Evolutionary conservation across 2,329 filamentous ascomycete genomes (phyloP).

Genomic region (Rutstroemia sp.): DNA sequence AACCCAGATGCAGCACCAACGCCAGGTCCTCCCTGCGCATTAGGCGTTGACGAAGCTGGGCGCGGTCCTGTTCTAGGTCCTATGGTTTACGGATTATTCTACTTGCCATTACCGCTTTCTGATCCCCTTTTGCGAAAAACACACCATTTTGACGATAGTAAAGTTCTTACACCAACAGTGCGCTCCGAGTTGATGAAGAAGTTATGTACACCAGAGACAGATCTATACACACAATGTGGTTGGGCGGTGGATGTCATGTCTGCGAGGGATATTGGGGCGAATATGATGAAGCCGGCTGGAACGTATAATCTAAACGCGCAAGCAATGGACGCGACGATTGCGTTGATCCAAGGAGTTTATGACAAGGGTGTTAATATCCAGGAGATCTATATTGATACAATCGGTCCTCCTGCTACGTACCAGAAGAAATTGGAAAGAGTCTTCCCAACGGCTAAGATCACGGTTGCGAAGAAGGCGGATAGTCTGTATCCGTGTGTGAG

Average conservation of each 20-base stretch:
- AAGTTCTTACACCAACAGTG: conserved; percentile 75
- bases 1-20: conserved; percentile 19
- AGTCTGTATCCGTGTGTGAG: conserved; percentile 88
- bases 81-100: conserved; percentile 66
- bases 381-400: conserved; percentile 93
- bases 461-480: conserved; percentile 86
- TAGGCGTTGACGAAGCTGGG: conserved; percentile 91
- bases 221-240: conserved; percentile 60
- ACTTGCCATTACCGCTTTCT: conserved; percentile 65
- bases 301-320: conserved; percentile 92
- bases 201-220: conserved; percentile 60
- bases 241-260: conserved; percentile 81
- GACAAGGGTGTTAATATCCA: conserved; percentile 71
- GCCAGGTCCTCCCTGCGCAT: conserved; percentile 55
- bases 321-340: conserved; percentile 85
- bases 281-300: conserved; percentile 33
- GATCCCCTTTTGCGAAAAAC: conserved; percentile 68
- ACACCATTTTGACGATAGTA: conserved; percentile 92
- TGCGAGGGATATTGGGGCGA: conserved; percentile 41
- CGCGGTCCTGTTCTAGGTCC: conserved; percentile 85
- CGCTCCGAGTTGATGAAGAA: conserved; percentile 63
- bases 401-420: conserved; percentile 75
- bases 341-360: conserved; percentile 71
- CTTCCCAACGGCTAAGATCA: conserved; percentile 71
- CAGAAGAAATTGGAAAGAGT: conserved; percentile 76